Percentiles rank a stretch among this genome's conserved stretches.
Evolutionary conservation across 352 stramenopile species (phyloP).

Genomic region (Pythium aristosporum): DNA sequence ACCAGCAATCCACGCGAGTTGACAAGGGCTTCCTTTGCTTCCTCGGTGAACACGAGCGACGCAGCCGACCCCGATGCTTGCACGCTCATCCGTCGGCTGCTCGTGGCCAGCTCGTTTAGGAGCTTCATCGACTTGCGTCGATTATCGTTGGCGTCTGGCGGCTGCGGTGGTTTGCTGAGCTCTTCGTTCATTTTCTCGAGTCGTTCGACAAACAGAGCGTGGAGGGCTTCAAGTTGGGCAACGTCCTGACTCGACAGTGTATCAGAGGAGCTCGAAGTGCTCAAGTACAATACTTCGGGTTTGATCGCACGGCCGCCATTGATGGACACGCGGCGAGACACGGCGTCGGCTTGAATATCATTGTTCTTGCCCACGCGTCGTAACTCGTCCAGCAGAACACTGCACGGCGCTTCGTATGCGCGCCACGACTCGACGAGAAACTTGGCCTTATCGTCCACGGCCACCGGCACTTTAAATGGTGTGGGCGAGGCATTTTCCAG

Average conservation of each 20-base stretch:
- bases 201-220: conserved; percentile 54
- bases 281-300: conserved; percentile 50
- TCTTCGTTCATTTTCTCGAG: conserved; percentile 42
- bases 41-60: conserved; percentile 33
- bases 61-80: not conserved
- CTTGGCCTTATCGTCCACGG: conserved; percentile 46
- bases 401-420: conserved; percentile 50
- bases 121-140: conserved; percentile 9
- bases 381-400: conserved; percentile 53
- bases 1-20: conserved; percentile 36
- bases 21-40: conserved; percentile 26
- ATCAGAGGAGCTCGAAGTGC: conserved; percentile 40
- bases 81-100: conserved; percentile 26
- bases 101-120: conserved; percentile 14
- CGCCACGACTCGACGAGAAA: conserved; percentile 59
- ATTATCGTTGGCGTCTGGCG: not conserved
- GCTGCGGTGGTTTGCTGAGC: conserved; percentile 25
- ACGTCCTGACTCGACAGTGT: conserved; percentile 66
- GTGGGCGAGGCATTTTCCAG: conserved; percentile 36
- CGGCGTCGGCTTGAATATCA: conserved; percentile 55
- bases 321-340: conserved; percentile 23
- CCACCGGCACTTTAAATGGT: conserved; percentile 41
- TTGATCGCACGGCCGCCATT: conserved; percentile 21
- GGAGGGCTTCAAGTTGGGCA: conserved; percentile 56
- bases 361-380: conserved; percentile 59